Conservation (phyloP, 2,329 filamentous ascomycete genomes). For the Paradendryphiella salina region DNA sequence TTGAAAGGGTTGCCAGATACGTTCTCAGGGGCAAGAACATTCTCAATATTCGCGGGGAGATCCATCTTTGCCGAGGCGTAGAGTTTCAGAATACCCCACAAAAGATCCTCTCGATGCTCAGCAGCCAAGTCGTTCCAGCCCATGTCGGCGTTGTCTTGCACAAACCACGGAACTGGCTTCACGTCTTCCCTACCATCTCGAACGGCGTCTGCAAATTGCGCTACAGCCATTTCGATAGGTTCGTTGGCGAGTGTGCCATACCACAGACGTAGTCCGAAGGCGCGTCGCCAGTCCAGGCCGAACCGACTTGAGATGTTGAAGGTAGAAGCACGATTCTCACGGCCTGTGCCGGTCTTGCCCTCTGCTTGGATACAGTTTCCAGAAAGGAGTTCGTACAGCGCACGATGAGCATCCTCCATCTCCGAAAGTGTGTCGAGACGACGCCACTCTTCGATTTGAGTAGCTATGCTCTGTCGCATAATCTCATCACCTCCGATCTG, state of each 20-base stretch:
- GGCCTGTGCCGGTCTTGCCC: conserved; percentile 70
- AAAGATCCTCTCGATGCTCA: conserved; percentile 69
- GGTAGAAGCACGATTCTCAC: conserved; percentile 77
- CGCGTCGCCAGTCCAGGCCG: conserved; percentile 87
- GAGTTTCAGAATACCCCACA: conserved; percentile 85
- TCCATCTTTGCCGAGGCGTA: conserved; percentile 64
- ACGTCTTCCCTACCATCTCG: conserved; percentile 68
- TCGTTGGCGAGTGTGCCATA: conserved; percentile 74
- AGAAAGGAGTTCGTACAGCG: conserved; percentile 84
- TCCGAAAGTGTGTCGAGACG: conserved; percentile 83
- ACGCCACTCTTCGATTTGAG: conserved; percentile 83
- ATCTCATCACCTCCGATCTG: conserved; percentile 76
- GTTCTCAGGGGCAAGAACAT: conserved; percentile 74
- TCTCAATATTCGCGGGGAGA: conserved; percentile 59
- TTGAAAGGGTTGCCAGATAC: conserved; percentile 75
- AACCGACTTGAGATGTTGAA: conserved; percentile 86
- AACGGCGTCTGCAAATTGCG: conserved; percentile 73
- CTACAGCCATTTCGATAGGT: conserved; percentile 71
- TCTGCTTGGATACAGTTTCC: conserved; percentile 85
- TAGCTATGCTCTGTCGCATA: conserved; percentile 72
- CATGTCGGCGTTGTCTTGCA: conserved; percentile 61
- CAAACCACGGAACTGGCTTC: conserved; percentile 71
- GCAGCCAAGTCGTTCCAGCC: conserved; percentile 65
- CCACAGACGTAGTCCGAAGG: conserved; percentile 89
- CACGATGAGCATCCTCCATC: conserved; percentile 79